phyloP scores from a whole-genome alignment of 352 stramenopile genomes.

The Globisporangium cederbergense region DNA sequence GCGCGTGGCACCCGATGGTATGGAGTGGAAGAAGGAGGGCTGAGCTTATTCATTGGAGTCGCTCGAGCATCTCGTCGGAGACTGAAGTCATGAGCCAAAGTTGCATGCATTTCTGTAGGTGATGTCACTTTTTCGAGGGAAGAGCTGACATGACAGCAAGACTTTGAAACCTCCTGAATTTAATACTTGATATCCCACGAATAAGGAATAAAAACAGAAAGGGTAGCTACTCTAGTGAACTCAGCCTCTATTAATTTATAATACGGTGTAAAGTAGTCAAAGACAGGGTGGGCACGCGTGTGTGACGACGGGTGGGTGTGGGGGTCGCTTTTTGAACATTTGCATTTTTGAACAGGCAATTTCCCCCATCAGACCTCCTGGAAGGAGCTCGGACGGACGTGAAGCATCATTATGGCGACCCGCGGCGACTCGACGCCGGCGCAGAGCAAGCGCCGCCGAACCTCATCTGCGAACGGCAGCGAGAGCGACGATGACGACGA shows the following conservation, averaged over 20 bases:
- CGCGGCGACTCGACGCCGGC: conserved; percentile 21
- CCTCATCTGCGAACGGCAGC: conserved; percentile 9
- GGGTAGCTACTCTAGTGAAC: no score
- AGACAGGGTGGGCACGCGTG: neutral
- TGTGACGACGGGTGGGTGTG: neutral
- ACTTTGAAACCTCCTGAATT: neutral
- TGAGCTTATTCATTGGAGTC: conserved; percentile 6
- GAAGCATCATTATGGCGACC: conserved; percentile 10
- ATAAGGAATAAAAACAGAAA: neutral
- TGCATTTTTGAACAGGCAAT: conserved; percentile 11
- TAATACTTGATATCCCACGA: neutral
- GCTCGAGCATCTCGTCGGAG: neutral
- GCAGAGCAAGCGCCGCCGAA: conserved; percentile 14
- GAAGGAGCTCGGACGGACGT: neutral
- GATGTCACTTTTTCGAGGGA: neutral
- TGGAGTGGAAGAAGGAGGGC: conserved; percentile 90
- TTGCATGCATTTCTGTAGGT: neutral
- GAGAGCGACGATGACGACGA: neutral
- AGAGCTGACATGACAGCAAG: neutral
- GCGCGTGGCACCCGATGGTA: conserved; percentile 75
- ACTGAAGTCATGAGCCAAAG: neutral
- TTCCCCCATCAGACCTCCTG: neutral
- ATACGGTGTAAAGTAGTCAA: neutral
- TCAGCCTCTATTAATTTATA: neutral
- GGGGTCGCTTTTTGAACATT: conserved; percentile 19